Evolutionary conservation across 768 basidiomycete species (phyloP), one percentile per base, ranked within the genome.

Genomic region (Xerocomellus dryophilus): DNA sequence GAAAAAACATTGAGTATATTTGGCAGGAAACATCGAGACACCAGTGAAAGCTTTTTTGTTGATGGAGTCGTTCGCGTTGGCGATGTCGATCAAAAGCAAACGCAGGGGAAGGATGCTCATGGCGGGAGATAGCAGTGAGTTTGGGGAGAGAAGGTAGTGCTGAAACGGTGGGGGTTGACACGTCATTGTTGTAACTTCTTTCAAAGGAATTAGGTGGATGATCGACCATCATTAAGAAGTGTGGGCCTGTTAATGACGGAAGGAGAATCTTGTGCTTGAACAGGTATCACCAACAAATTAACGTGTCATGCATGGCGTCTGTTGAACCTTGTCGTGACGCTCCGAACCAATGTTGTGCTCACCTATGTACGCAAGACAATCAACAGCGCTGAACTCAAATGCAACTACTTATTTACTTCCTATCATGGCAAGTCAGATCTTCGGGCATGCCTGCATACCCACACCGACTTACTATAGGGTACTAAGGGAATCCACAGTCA

Each of bases 91-190:
- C 48, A 68, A 47, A 40, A 63, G 64, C 11, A 68, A 58, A 43
- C 61, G 66, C 32, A 63, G 51, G 45, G 63, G 61, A 14, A 60
- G 61, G 51, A 43, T 66, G 51, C 68, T 63, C 50, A 20, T 56
- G 41, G n/a, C 35, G 1, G 53, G 64, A 31, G 57, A 44, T 17
- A 50, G 58, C 17, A 57, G 51, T 12, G 54, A 60, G 40, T 50
- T 59, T 49, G 56, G 48, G 32, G 57, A 57, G 32, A 67, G 43
- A 51, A 53, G 3, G n/a, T 41, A 27, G 25, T 39, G 32, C 15
- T 43, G 29, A 50, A 50, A 23, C 0, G 1, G 27, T 14, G 17
- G 48, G 31, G 9, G 25, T 25, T 11, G 23, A 25, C 31, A 23
- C 11, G 31, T 50, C 31, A 17, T 40, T 35, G 21, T 35, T 27